phyloP scores from a whole-genome alignment of 2,329 filamentous ascomycete species.

The Fusarium illudens region DNA sequence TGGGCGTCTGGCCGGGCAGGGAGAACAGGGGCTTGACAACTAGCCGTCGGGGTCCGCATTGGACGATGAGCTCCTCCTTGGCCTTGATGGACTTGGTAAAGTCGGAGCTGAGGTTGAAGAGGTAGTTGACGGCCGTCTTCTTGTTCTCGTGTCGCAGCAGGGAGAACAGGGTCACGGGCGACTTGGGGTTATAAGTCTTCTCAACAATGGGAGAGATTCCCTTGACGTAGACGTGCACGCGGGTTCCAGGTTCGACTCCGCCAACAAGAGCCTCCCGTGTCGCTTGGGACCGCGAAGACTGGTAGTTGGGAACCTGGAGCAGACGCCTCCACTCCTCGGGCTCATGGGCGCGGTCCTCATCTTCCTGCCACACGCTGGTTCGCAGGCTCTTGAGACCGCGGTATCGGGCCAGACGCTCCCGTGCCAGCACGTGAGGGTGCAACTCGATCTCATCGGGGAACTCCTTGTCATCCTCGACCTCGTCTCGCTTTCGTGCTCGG shows the following conservation, averaged over 20 bases:
- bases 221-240: slow-evolving; percentile 80
- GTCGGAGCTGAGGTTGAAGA: slow-evolving; percentile 84
- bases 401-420: slow-evolving; percentile 86
- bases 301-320: slow-evolving; percentile 89
- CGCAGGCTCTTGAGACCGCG: slow-evolving; percentile 91
- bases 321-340: slow-evolving; percentile 90
- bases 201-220: slow-evolving; percentile 55
- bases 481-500: slow-evolving; percentile 77
- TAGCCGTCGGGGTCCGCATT: slow-evolving; percentile 88
- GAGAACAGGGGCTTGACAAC: slow-evolving; percentile 92
- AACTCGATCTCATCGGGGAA: slow-evolving; percentile 98
- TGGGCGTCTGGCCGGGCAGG: slow-evolving; percentile 86
- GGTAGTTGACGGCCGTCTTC: slow-evolving; percentile 87
- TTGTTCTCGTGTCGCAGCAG: slow-evolving; percentile 96
- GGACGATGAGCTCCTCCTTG: slow-evolving; percentile 90
- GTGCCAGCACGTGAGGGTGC: slow-evolving; percentile 83
- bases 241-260: slow-evolving; percentile 83
- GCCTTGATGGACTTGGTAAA: slow-evolving; percentile 80
- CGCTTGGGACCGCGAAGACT: slow-evolving; percentile 78
- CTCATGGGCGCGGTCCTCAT: slow-evolving; percentile 86
- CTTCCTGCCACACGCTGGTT: slow-evolving; percentile 86
- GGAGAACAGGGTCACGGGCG: slow-evolving; percentile 80
- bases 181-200: slow-evolving; percentile 57
- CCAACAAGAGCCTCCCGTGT: slow-evolving; percentile 87
- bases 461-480: slow-evolving; percentile 89